phyloP scores from a whole-genome alignment of 306 rosid genomes.

The Malus asiatica region DNA sequence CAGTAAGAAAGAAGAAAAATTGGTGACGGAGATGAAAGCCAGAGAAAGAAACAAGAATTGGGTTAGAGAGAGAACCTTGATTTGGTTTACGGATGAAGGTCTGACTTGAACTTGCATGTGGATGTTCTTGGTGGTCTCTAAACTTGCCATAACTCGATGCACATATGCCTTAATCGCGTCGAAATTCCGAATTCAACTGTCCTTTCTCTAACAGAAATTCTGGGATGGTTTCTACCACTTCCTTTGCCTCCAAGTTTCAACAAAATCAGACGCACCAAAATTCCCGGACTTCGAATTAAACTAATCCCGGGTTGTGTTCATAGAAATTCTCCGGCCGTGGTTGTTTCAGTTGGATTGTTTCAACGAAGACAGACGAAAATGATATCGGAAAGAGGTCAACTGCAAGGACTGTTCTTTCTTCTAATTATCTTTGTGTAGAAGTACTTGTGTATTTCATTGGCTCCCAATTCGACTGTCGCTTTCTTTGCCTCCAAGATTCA shows the following conservation, averaged over 20 bases:
- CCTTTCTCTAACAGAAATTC: neutral
- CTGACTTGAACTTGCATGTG: conserved; percentile 11
- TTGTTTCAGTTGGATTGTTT: neutral
- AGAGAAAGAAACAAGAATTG: conserved; percentile 22
- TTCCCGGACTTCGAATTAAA: neutral
- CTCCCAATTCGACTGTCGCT: too few relatives aligned
- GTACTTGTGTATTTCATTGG: neutral
- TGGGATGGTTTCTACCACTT: conserved; percentile 8
- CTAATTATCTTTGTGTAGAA: neutral
- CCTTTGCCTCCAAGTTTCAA: conserved; percentile 28
- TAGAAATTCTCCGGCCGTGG: neutral
- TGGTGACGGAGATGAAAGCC: conserved; percentile 7
- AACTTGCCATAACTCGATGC: neutral
- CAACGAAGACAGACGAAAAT: neutral
- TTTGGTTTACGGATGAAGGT: neutral
- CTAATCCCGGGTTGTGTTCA: too few relatives aligned
- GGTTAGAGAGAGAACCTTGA: neutral
- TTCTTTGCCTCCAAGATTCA: conserved; percentile 28
- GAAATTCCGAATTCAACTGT: neutral
- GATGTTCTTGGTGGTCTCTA: neutral
- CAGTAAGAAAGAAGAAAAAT: neutral
- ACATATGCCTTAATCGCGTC: neutral
- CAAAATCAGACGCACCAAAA: conserved; percentile 1
- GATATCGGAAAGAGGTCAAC: neutral
- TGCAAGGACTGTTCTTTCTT: neutral